These are phyloP conservation scores for Ailanthus altissimus DNA, from an alignment of 345 rosid genomes.

Conservation along the genomic window DNA sequence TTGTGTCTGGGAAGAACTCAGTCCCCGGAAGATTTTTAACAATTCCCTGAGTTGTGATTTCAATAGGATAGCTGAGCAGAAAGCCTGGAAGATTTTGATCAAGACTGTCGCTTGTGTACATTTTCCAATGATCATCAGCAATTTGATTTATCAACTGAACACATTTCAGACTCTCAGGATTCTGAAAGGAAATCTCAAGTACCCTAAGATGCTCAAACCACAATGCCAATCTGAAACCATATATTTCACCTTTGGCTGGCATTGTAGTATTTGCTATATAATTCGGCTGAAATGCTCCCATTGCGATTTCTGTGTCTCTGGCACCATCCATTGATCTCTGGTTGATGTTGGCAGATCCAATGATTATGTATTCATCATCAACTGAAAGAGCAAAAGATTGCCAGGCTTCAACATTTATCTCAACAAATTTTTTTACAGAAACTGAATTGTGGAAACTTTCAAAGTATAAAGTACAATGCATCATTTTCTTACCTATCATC, in stretches of 20 bases:
- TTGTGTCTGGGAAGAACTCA: slow-evolving; percentile 68
- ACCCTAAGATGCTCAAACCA: slow-evolving; percentile 64
- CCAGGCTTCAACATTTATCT: neutral
- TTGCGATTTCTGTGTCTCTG: slow-evolving; percentile 81
- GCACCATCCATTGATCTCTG: slow-evolving; percentile 92
- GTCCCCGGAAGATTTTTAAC: slow-evolving; percentile 40
- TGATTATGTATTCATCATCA: slow-evolving; percentile 86
- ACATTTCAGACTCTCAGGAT: slow-evolving; percentile 50
- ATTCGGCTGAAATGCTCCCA: slow-evolving; percentile 82
- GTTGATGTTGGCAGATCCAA: slow-evolving; percentile 91
- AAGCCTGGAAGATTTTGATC: slow-evolving; percentile 44
- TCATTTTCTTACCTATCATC: slow-evolving; percentile 65
- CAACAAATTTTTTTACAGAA: too few relatives aligned
- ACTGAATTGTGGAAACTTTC: neutral
- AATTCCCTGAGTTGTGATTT: slow-evolving; percentile 38
- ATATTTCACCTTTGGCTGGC: slow-evolving; percentile 52
- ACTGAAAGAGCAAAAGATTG: slow-evolving; percentile 39
- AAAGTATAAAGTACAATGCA: too few relatives aligned
- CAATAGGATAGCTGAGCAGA: slow-evolving; percentile 67
- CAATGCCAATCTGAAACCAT: slow-evolving; percentile 59
- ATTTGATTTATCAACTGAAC: slow-evolving; percentile 33
- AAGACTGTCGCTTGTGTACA: slow-evolving; percentile 30
- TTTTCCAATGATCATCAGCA: slow-evolving; percentile 49
- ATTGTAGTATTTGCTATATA: slow-evolving; percentile 38
- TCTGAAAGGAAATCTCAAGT: neutral